phyloP scores from a whole-genome alignment of 352 stramenopile genomes.

The Pythium aquatile region DNA sequence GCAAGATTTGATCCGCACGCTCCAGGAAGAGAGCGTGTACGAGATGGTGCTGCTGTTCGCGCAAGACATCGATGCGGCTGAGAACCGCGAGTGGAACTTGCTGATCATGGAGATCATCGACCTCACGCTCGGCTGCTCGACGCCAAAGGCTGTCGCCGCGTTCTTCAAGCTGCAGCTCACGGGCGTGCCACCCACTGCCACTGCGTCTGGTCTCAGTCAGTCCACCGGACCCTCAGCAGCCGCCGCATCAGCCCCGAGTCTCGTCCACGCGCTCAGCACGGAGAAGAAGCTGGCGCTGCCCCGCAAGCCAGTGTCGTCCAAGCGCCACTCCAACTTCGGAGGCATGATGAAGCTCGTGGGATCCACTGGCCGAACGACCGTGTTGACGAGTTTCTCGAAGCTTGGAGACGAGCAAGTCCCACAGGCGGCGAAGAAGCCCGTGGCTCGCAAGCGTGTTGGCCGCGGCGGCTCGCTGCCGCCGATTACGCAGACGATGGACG shows the following conservation, averaged over 20 bases:
- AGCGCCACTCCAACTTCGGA: constrained; percentile 86
- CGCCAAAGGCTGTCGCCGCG: constrained; percentile 61
- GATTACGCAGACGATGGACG: constrained; percentile 51
- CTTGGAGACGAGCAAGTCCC: constrained; percentile 65
- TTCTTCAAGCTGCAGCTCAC: constrained; percentile 42
- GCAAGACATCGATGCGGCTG: constrained; percentile 79
- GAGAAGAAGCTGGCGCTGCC: constrained; percentile 53
- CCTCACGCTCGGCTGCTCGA: constrained; percentile 69
- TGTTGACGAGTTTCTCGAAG: constrained; percentile 80
- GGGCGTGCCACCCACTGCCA: background rate
- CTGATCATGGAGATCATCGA: constrained; percentile 90
- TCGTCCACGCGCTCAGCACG: constrained; percentile 36
- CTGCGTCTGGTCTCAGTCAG: background rate
- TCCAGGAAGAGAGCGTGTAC: constrained; percentile 84
- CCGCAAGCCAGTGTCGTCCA: constrained; percentile 31
- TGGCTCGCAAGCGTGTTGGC: constrained; percentile 31
- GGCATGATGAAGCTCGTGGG: constrained; percentile 82
- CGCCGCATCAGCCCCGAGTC: background rate
- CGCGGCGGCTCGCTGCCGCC: constrained; percentile 35
- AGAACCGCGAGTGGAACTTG: constrained; percentile 87
- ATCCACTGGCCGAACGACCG: constrained; percentile 53
- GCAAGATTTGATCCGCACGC: constrained; percentile 71
- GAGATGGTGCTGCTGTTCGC: constrained; percentile 87
- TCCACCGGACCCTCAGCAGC: background rate
- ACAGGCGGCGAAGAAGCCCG: constrained; percentile 66